Evolutionary conservation across 2,329 filamentous ascomycete genomes (phyloP), one percentile per base, ranked within the genome.

Genomic region (Dothidotthia symphoricarpi): DNA sequence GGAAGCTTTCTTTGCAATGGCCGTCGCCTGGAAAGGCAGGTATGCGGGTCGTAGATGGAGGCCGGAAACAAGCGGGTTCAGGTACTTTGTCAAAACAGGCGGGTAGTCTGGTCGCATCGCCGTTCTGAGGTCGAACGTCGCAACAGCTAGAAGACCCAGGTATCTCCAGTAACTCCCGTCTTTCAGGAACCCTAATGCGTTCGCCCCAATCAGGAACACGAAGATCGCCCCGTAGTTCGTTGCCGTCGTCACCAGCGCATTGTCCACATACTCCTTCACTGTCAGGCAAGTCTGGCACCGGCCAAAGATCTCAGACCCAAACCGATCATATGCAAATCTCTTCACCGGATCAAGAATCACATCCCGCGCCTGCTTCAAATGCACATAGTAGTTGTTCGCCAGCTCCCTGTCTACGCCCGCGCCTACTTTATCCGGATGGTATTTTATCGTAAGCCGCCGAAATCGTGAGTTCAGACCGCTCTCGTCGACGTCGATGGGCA

Each of bases 1-100:
- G 12, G 82, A 81, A 15, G 88, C 70, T 61, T 87, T 87, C 43
- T 90, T 82, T 5, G 85, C 80, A 6, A 97, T 77, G 11, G 76
- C 70, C 40, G 96, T 77, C 51, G 86, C 73, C 69, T 98, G 90
- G 62, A 93, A 98, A 2, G 90, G 91, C 3, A 97, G 76, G 50
- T 85, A 86, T 3, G 84, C 78, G 3, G 78, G 71, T 38, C 81
- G 76, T 1, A 67, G 15, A 6, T 61, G 50, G 13, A 67, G 71
- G 36, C 53, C 68, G 7, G 49, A 53, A 28, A 72, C 51, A n/a
- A 72, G 64, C 24, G 75, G 77, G 42, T 74, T 77, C 17, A 77
- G 43, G 10, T 76, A 49, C 3, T 64, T 59, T 1, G 71, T 67
- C 16, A 77, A 57, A n/a, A 76, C 39, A 0, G 52, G 35, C 1